Conservation (phyloP, 2,329 filamentous ascomycete genomes). For the Chaetomium sp. region DNA sequence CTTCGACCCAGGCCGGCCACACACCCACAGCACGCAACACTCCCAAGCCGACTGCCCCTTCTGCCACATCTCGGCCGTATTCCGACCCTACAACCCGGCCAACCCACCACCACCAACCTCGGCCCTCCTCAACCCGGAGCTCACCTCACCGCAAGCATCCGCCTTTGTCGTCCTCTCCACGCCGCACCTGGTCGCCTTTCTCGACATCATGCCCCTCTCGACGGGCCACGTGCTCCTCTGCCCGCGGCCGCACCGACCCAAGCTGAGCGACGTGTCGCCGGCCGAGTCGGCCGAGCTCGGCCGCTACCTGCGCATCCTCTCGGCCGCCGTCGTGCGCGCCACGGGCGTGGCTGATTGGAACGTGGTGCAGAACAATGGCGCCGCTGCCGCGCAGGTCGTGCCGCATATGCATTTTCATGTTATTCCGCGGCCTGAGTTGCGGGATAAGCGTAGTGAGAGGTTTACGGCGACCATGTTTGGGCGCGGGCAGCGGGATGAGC, state of each 20-base stretch:
- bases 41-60: slow-evolving; percentile 55
- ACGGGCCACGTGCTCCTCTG: slow-evolving; percentile 81
- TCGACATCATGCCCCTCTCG: slow-evolving; percentile 90
- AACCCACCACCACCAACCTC: slow-evolving; percentile 46
- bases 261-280: slow-evolving; percentile 69
- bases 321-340: slow-evolving; percentile 67
- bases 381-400: slow-evolving; percentile 86
- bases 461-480: slow-evolving; percentile 79
- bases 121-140: slow-evolving; percentile 39
- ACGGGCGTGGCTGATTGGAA: slow-evolving; percentile 87
- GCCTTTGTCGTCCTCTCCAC: slow-evolving; percentile 76
- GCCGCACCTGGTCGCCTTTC: slow-evolving; percentile 76
- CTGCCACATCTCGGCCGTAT: slow-evolving; percentile 59
- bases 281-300: slow-evolving; percentile 69
- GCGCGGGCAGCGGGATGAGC: slow-evolving; percentile 67
- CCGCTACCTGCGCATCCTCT: slow-evolving; percentile 69
- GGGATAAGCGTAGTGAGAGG: slow-evolving; percentile 59
- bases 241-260: slow-evolving; percentile 74
- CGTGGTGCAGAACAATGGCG: slow-evolving; percentile 93
- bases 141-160: slow-evolving; percentile 45
- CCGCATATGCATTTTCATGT: slow-evolving; percentile 94
- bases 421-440: slow-evolving; percentile 77
- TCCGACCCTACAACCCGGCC: slow-evolving; percentile 50
- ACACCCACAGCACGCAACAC: slow-evolving; percentile 30
- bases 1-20: slow-evolving; percentile 26